These are phyloP conservation scores for Nothopassalora personata DNA, from an alignment of 2,329 filamentous ascomycete species.

Conservation along the genomic window DNA sequence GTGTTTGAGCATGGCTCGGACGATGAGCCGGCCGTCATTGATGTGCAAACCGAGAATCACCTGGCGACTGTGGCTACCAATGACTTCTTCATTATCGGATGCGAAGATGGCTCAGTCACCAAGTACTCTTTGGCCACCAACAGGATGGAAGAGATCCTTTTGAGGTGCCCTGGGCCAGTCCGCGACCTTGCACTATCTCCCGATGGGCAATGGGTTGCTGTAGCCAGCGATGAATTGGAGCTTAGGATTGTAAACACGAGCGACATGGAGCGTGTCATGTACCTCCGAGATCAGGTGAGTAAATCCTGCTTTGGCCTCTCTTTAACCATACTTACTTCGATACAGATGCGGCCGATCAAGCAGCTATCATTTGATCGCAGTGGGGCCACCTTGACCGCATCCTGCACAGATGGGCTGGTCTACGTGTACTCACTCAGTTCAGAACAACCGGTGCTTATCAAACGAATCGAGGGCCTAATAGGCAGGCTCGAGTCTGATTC, in stretches of 20 bases:
- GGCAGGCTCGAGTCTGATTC: conserved; percentile 69
- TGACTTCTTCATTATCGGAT: conserved; percentile 80
- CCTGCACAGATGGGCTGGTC: conserved; percentile 80
- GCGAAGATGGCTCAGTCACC: conserved; percentile 94
- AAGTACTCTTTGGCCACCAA: conserved; percentile 76
- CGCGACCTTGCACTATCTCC: conserved; percentile 78
- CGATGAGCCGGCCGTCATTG: conserved; percentile 86
- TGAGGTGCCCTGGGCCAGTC: conserved; percentile 78
- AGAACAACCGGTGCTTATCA: conserved; percentile 73
- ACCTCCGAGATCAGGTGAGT: conserved; percentile 67
- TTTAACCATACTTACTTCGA: not conserved
- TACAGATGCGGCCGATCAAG: conserved; percentile 67
- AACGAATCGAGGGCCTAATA: conserved; percentile 81
- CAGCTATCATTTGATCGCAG: conserved; percentile 83
- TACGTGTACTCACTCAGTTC: conserved; percentile 82
- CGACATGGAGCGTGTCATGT: conserved; percentile 70
- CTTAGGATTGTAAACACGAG: conserved; percentile 82
- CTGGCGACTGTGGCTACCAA: conserved; percentile 70
- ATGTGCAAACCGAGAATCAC: conserved; percentile 85
- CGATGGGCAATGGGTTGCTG: conserved; percentile 81
- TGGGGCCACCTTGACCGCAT: conserved; percentile 69
- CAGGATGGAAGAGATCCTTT: conserved; percentile 72
- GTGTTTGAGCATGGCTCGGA: conserved; percentile 88
- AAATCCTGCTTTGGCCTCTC: too few relatives aligned
- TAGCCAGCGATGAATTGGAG: conserved; percentile 91